A percentile compares a stretch with the other conserved stretches of the same genome.
Evolutionary conservation across 2,329 filamentous ascomycete species (phyloP).

Genomic region (Hyphodiscus sp.): DNA sequence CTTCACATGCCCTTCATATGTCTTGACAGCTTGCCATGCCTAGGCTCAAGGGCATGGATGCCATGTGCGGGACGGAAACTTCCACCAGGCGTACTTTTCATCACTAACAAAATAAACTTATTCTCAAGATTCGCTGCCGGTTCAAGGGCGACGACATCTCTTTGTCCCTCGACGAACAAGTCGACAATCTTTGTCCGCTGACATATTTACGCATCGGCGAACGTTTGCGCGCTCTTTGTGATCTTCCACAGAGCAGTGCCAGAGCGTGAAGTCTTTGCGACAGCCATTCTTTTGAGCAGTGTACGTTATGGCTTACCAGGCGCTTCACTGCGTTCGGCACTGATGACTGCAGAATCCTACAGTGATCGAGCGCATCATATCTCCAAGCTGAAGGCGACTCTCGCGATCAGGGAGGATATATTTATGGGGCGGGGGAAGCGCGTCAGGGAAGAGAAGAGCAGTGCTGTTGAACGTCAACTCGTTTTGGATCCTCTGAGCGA

Average conservation of each 20-base stretch:
- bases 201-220: conserved; percentile 23
- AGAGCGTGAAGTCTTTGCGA: conserved; percentile 28
- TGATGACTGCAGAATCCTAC: conserved; percentile 24
- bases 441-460: conserved; percentile 8
- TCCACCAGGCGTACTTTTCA: conserved; percentile 1
- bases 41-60: too few species aligned
- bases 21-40: not conserved
- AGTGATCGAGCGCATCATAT: conserved; percentile 21
- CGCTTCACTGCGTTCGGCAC: conserved; percentile 23
- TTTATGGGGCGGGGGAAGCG: conserved; percentile 16
- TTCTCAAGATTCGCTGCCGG: not conserved
- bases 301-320: conserved; percentile 22
- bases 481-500: not conserved
- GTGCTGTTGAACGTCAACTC: not conserved
- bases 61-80: not conserved
- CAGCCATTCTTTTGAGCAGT: conserved; percentile 25
- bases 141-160: conserved; percentile 7
- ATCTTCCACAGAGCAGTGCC: conserved; percentile 26
- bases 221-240: conserved; percentile 29
- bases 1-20: not conserved
- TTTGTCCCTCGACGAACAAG: conserved; percentile 13
- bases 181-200: conserved; percentile 13
- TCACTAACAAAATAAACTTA: conserved; percentile 9
- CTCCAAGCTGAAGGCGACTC: conserved; percentile 10
- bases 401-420: conserved; percentile 13